Evolutionary conservation across 768 basidiomycete species (phyloP).

Genomic region (Boletus sp.): DNA sequence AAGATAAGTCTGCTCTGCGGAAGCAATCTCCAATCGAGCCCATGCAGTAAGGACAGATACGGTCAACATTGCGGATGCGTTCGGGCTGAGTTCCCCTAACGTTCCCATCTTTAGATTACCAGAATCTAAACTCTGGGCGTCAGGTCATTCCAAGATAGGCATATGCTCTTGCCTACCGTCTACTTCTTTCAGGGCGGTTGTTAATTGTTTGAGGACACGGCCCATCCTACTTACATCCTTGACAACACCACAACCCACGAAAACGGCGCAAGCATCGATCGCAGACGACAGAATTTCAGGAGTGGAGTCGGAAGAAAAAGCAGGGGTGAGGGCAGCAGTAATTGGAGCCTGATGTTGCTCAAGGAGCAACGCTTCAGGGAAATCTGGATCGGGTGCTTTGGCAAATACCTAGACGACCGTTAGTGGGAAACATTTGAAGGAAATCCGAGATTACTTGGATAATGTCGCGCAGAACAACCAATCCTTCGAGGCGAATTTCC

Average conservation of each 20-base stretch:
- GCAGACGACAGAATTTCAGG: conserved; percentile 94
- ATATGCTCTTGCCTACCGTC: conserved; percentile 52
- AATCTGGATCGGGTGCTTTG: conserved; percentile 84
- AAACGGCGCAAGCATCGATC: conserved; percentile 89
- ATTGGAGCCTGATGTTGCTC: conserved; percentile 99
- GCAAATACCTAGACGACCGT: conserved; percentile 69
- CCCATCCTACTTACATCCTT: conserved; percentile 92
- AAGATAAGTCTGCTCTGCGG: conserved; percentile 70
- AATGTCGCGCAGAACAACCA: conserved; percentile 86
- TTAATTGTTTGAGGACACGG: conserved; percentile 85
- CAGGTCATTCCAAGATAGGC: neutral
- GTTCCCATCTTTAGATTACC: conserved; percentile 85
- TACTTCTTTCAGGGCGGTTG: conserved; percentile 83
- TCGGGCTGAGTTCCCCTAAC: conserved; percentile 82
- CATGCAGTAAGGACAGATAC: conserved; percentile 92
- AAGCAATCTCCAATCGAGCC: conserved; percentile 87
- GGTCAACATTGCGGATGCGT: conserved; percentile 91
- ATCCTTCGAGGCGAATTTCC: conserved; percentile 88
- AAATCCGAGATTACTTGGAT: conserved; percentile 61
- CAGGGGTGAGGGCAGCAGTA: conserved; percentile 93
- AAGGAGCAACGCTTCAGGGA: conserved; percentile 81
- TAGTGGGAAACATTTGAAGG: neutral
- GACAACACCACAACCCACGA: conserved; percentile 92
- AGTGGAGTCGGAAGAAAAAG: conserved; percentile 92
- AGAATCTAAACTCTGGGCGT: conserved; percentile 51